These are phyloP conservation scores for Glycine soja DNA, from an alignment of 306 rosid genomes.

Conservation along the genomic window DNA sequence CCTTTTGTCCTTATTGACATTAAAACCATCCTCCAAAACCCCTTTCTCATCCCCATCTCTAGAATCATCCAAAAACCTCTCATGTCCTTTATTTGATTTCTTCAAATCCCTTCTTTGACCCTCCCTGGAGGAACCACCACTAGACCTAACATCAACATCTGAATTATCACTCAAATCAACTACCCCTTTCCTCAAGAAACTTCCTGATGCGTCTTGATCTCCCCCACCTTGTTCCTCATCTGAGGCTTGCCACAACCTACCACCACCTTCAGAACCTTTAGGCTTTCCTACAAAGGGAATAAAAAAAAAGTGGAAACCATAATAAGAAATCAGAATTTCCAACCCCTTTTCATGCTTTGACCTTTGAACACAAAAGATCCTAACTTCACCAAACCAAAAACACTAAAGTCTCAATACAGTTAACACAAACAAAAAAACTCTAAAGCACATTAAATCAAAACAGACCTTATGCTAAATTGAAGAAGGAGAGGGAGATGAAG, in stretches of 20 bases:
- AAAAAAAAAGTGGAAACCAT: constrained; percentile 21
- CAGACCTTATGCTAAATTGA: background rate
- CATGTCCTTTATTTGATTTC: constrained; percentile 52
- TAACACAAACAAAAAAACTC: background rate
- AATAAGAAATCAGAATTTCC: constrained; percentile 42
- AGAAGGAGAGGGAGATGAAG: constrained; percentile 25
- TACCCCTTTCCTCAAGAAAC: constrained; percentile 59
- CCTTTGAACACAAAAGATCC: constrained; percentile 22
- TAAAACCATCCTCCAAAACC: constrained; percentile 51
- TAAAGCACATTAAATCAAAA: constrained; percentile 26
- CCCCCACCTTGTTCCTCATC: constrained; percentile 70
- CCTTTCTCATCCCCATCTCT: constrained; percentile 50
- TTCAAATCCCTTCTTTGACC: constrained; percentile 54
- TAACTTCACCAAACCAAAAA: constrained; percentile 3
- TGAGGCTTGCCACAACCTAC: constrained; percentile 62
- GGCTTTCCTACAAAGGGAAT: constrained; percentile 66
- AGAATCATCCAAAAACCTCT: constrained; percentile 46
- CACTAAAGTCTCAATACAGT: background rate
- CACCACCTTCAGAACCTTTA: constrained; percentile 61
- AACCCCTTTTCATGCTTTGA: constrained; percentile 35
- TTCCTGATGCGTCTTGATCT: constrained; percentile 36
- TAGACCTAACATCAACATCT: constrained; percentile 63
- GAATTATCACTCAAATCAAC: constrained; percentile 61
- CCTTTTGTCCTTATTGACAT: constrained; percentile 41
- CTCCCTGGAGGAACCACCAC: constrained; percentile 50